Evolutionary conservation across 2,329 filamentous ascomycete species (phyloP), one percentile per base, ranked within the genome.

Genomic region (Dactylonectria estremocensis): DNA sequence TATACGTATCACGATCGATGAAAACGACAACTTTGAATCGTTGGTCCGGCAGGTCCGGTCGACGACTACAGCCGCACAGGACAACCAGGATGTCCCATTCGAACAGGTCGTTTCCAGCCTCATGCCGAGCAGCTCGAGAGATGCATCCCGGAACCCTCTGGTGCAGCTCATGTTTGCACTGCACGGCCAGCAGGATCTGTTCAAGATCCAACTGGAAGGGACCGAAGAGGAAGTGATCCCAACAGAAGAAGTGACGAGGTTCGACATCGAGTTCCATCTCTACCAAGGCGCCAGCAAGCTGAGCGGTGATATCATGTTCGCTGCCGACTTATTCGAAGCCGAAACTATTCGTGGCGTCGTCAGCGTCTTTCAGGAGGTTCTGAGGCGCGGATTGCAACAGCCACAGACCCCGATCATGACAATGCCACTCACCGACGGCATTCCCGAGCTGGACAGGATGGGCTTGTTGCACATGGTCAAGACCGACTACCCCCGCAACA

Each of bases 201-300:
- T 70, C 0, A 20, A 61, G 0, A 65, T 77, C 22, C 11, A 49
- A 3, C 49, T 77, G 0, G 54, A 76, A 18, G 72, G 69, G 2
- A 11, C 74, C 1, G 45, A 72, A 2, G 64, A 62, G 0, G 72
- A 75, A 9, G 18, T 46, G 2, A 7, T 77, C 0, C 1, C 53
- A 2, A 37, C 46, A 10, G 37, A 55, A 5, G 45, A 49, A 3
- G 62, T 68, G 4, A 67, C 75, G 0, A 53, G 73, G n/a, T 74
- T 74, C 18, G 75, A 77, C 14, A 14, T 76, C 2, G 75, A 77
- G 60, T 74, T 77, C 0, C 75, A 77, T 33, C 14, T 77, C 0
- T 74, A 68, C 33, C 74, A 75, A n/a, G 69, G 71, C 31, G 43
- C 69, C 0, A 40, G 55, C 5, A 18, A 28, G 0, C 64, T 77